These are phyloP conservation scores for Gossypium raimondii DNA, from an alignment of 345 rosid species.

Conservation along the genomic window DNA sequence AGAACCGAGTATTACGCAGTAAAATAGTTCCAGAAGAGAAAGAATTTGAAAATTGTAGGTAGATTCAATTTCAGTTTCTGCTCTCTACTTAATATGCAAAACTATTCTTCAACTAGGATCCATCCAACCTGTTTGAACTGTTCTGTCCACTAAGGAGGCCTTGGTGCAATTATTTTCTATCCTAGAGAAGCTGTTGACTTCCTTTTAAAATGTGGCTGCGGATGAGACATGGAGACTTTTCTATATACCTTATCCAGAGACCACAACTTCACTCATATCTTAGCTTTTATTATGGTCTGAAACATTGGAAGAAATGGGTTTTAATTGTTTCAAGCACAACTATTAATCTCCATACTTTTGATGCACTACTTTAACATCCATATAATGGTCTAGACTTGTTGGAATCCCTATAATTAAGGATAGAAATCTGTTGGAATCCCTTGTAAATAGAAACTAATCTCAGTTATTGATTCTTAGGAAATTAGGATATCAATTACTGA, in stretches of 20 bases:
- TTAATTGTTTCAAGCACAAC: conserved; percentile 2
- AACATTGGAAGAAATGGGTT: background rate
- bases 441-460: too few species aligned
- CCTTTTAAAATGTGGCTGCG: background rate
- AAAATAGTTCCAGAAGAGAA: background rate
- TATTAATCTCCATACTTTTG: background rate
- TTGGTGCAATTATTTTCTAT: background rate
- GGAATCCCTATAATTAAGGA: too few species aligned
- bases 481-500: too few species aligned
- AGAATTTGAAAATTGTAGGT: background rate
- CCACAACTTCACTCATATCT: background rate
- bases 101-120: background rate
- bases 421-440: too few species aligned
- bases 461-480: too few species aligned
- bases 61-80: background rate
- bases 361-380: background rate
- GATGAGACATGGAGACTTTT: background rate
- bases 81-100: background rate
- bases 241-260: background rate
- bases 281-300: background rate
- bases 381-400: background rate
- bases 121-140: background rate
- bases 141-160: background rate
- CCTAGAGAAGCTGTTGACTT: background rate
- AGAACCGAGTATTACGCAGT: background rate